Base-by-base conservation (phyloP, 192 early-diverging fungal species). In the Coemansia reversa region DNA sequence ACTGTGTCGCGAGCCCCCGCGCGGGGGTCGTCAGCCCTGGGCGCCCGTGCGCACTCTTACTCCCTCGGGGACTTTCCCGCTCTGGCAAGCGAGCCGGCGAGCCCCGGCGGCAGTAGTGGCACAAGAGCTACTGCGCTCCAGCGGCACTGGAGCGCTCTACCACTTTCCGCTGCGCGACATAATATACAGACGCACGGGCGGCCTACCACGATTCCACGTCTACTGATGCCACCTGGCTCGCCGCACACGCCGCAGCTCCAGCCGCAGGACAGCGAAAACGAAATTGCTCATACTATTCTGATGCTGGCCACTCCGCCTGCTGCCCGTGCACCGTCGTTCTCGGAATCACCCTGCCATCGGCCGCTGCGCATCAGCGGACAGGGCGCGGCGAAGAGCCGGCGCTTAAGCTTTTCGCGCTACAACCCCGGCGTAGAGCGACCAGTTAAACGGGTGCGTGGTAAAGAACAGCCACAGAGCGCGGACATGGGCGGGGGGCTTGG, bases 231-330 rank as follows among this genome's bases (percentile, higher is more conserved):
- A 8, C 66, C 73, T 7, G 39, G 51, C 1, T 29, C 22, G 7
- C 63, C 53, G 6, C 54, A 48, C 42, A 73, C 71, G 1, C 71
- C 71, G 7, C 54, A 33, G 20, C 50, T 60, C 60, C 64, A 42
- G 20, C 60, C 54, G 18, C 57, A 62, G 11, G 66, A 68, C 45
- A 67, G 45, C 33, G 75, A 71, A 11, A 67, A 58, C 48, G 75
- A 78, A 22, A 48, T 65, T 22, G 75, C 75, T 0, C 75, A 60
- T 5, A 72, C 70, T 3, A 78, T 78, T 24, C 55, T 78, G 22
- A 69, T 72, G 70, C 75, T 78, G 4, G 69, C 70, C 5, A 78
- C 75, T 2, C 75, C 75, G 7, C 75, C 75, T 7, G 66, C 69
- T 3, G 61, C 65, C 5, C 74, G 69, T 25, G 59, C 65, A 25